Percentiles rank a stretch among this genome's conserved stretches.
phyloP scores from a whole-genome alignment of 495 filamentous ascomycete genomes.

The Geopyxis carbonaria region DNA sequence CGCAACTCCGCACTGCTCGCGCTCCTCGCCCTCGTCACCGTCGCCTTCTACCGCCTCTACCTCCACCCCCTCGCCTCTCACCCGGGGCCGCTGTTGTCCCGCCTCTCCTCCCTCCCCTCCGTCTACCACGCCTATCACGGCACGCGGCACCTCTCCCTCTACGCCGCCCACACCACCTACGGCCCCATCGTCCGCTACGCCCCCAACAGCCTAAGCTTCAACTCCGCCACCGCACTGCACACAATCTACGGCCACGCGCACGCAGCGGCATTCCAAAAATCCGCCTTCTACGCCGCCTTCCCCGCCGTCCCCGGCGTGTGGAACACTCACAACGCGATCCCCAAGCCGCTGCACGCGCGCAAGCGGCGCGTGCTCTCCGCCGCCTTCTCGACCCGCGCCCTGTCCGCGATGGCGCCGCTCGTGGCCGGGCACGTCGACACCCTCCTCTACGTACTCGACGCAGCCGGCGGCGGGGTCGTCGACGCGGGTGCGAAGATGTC shows the following conservation, averaged over 20 bases:
- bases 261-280: conserved; percentile 30
- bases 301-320: conserved; percentile 38
- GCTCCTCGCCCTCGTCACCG: conserved; percentile 10
- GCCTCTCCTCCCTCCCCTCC: neutral
- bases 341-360: conserved; percentile 36
- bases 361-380: conserved; percentile 39
- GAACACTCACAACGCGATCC: conserved; percentile 40
- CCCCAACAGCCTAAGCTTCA: conserved; percentile 34
- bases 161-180: conserved; percentile 26
- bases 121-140: conserved; percentile 13
- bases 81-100: conserved; percentile 25
- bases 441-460: conserved; percentile 20
- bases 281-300: conserved; percentile 38
- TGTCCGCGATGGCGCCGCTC: conserved; percentile 37
- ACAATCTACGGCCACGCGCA: conserved; percentile 39
- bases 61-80: conserved; percentile 27
- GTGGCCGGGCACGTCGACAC: conserved; percentile 33
- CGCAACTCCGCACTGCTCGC: conserved; percentile 1
- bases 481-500: conserved; percentile 38
- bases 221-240: conserved; percentile 33
- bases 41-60: conserved; percentile 24
- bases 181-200: conserved; percentile 33
- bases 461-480: conserved; percentile 16
- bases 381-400: conserved; percentile 36
- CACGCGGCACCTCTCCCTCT: conserved; percentile 14